Evolutionary conservation across 345 rosid species (phyloP).

Genomic region (Nephelium lappaceum): DNA sequence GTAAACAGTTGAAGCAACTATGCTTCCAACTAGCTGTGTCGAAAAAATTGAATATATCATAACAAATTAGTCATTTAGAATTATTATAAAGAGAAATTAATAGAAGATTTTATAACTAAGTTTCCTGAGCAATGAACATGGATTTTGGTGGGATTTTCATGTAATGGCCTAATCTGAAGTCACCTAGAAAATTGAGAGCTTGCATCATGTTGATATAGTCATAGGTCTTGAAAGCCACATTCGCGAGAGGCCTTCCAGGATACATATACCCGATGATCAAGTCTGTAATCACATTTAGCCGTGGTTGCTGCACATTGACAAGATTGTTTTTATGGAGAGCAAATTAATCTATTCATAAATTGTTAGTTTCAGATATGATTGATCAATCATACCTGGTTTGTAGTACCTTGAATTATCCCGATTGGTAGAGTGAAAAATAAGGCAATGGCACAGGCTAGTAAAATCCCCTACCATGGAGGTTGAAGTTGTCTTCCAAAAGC

Average conservation of each 20-base stretch:
- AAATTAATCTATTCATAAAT: neutral
- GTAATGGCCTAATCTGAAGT: constrained; percentile 58
- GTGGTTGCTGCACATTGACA: constrained; percentile 44
- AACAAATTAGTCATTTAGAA: neutral
- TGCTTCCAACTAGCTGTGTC: constrained; percentile 39
- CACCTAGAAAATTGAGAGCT: constrained; percentile 35
- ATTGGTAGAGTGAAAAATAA: constrained; percentile 48
- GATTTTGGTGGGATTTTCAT: constrained; percentile 61
- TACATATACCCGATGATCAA: constrained; percentile 59
- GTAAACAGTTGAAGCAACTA: constrained; percentile 45
- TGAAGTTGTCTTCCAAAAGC: constrained; percentile 48
- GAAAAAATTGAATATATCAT: neutral
- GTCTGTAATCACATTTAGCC: constrained; percentile 53
- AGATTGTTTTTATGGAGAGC: neutral
- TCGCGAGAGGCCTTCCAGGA: constrained; percentile 56
- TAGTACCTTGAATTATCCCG: constrained; percentile 56
- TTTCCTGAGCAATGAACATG: constrained; percentile 56
- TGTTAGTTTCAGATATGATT: neutral
- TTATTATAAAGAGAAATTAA: neutral
- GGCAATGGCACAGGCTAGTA: constrained; percentile 38
- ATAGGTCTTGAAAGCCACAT: constrained; percentile 47
- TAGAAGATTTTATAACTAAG: neutral
- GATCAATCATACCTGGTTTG: constrained; percentile 43
- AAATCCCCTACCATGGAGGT: constrained; percentile 63
- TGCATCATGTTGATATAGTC: constrained; percentile 46